phyloP scores from a whole-genome alignment of 148 eudicot genomes.

The Vaccinium macrocarpon region DNA sequence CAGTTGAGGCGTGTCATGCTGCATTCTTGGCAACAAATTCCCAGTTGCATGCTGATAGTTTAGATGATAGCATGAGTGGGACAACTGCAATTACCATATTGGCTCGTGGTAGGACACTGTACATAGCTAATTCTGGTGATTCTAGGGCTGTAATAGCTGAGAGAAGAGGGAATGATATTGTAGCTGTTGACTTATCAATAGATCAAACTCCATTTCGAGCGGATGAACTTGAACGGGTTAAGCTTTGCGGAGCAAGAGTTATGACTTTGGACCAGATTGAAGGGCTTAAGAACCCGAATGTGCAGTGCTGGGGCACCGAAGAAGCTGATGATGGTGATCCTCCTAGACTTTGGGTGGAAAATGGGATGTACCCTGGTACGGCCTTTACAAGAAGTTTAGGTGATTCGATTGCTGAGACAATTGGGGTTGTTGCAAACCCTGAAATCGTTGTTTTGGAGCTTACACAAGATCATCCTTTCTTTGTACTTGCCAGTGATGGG shows the following conservation, averaged over 20 bases:
- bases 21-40: constrained; percentile 77
- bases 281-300: constrained; percentile 88
- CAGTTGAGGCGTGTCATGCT: constrained; percentile 84
- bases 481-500: constrained; percentile 97
- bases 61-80: constrained; percentile 99
- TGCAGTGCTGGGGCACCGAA: constrained; percentile 96
- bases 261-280: constrained; percentile 99
- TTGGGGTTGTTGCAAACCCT: constrained; percentile 91
- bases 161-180: constrained; percentile 71
- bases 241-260: constrained; percentile 92
- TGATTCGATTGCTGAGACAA: constrained; percentile 92
- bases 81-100: constrained; percentile 89
- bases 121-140: constrained; percentile 89
- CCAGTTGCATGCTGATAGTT: constrained; percentile 74
- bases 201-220: constrained; percentile 92
- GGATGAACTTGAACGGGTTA: constrained; percentile 90
- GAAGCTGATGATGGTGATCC: constrained; percentile 99
- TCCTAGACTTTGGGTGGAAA: constrained; percentile 93
- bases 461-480: constrained; percentile 74
- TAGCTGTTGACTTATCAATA: constrained; percentile 80
- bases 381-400: constrained; percentile 96
- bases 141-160: constrained; percentile 94
- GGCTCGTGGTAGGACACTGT: constrained; percentile 76
- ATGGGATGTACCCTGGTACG: constrained; percentile 99
- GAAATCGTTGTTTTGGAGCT: constrained; percentile 90